Evolutionary conservation across 208 protist genomes (phyloP).

Genomic region (Acanthamoeba sp.): DNA sequence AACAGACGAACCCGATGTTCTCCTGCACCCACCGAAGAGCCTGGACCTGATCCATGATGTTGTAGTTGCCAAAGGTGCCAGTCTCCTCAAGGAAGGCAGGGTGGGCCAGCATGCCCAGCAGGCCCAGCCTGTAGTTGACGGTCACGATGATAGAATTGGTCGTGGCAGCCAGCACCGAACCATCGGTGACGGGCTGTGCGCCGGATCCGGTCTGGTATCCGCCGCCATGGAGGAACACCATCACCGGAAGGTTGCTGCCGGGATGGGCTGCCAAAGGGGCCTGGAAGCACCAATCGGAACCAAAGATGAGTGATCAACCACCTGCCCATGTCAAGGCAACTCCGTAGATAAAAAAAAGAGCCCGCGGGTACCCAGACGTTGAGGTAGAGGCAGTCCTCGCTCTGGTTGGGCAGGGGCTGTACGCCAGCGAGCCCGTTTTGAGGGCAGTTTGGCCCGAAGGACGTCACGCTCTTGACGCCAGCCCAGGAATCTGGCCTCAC

Average conservation of each 20-base stretch:
- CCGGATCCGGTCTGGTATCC: slow-evolving; percentile 75
- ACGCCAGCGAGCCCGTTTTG: slow-evolving; percentile 32
- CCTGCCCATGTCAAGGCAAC: no score
- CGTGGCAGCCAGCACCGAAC: background rate
- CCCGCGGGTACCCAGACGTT: slow-evolving; percentile 74
- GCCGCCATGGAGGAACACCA: slow-evolving; percentile 76
- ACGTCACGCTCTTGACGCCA: background rate
- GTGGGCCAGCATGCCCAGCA: slow-evolving; percentile 84
- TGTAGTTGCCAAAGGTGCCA: slow-evolving; percentile 86
- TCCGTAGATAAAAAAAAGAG: no score
- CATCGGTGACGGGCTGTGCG: slow-evolving; percentile 37
- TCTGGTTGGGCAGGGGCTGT: background rate
- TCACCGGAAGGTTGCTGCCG: slow-evolving; percentile 65
- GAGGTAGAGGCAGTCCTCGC: slow-evolving; percentile 73
- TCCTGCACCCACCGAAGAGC: slow-evolving; percentile 88
- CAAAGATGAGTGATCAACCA: background rate
- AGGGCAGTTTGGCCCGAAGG: background rate
- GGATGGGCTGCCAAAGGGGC: background rate
- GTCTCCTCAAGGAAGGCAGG: slow-evolving; percentile 59
- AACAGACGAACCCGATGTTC: slow-evolving; percentile 75
- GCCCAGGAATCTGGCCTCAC: background rate
- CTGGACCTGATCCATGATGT: slow-evolving; percentile 87
- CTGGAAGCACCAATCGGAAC: background rate
- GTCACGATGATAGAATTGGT: slow-evolving; percentile 84
- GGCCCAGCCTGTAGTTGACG: slow-evolving; percentile 88